Base-by-base conservation (phyloP, 2,329 filamentous ascomycete genomes). In the Rosellinia necatrix region DNA sequence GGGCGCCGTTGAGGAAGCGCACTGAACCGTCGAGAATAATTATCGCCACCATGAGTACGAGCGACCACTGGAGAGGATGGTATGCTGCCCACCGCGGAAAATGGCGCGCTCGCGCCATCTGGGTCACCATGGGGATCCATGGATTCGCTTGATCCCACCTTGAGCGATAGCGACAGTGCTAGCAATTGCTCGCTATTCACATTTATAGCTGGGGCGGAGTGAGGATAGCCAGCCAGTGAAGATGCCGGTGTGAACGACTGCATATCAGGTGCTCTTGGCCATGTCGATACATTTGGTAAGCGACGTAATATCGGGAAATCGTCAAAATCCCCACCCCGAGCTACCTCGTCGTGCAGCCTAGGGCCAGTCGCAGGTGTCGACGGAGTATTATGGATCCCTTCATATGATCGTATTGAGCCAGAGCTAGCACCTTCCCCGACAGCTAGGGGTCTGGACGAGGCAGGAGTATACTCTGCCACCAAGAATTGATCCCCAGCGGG, bases 11-110 rank as follows among this genome's bases (percentile, higher is more conserved):
- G 63, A 58, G 63, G 56, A 35, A 61, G 49, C 53, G 54, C 50
- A 53, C 63, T 61, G 51, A 64, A 60, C 62, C 65, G 68, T 48
- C 21, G 63, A 49, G 49, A 59, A 43, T 63, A 60, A 8, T 64
- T 58, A 6, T 65, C 61, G 15, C 55, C 58, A 46, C 63, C 63
- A n/a, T 70, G 70, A 51, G 70, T 71, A 42, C 72, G 74, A 8
- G 76, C 68, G 27, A 74, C 74, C 4, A 76, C 71, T 25, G 75
- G 75, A 1, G 76, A 74, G 1, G 76, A 68, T 9, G 74, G 73
- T 47, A 78, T 76, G 25, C 69, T 73, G 4, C 76, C 76, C 4
- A 79, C 81, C 4, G 77, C 64, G 3, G 76, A 76, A 7, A 74
- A 72, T 7, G 78, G 71, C 6, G 71, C 66, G 9, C 71, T 70